A percentile compares a stretch with the other conserved stretches of the same genome.
Evolutionary conservation across 2,329 filamentous ascomycete genomes (phyloP).

Genomic region (Penicillium sp.): DNA sequence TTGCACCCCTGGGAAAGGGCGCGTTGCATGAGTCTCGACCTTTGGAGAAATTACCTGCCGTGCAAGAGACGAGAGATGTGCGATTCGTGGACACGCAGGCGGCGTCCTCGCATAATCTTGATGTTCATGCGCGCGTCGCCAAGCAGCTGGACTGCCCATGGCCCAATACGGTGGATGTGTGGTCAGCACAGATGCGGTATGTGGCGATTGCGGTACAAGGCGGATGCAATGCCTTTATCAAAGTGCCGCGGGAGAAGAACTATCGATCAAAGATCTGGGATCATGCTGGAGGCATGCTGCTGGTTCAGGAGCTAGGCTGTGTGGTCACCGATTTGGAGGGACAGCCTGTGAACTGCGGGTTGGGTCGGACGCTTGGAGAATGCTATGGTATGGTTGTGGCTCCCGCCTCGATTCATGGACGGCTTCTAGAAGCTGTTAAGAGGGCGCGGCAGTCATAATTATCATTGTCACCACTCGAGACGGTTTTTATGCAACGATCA

Average conservation of each 20-base stretch:
- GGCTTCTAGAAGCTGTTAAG: constrained; percentile 27
- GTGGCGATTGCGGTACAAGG: constrained; percentile 46
- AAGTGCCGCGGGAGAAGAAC: constrained; percentile 40
- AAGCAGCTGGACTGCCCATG: constrained; percentile 38
- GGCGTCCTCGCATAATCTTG: constrained; percentile 34
- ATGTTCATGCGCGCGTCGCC: constrained; percentile 36
- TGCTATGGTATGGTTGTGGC: constrained; percentile 41
- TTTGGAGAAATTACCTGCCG: constrained; percentile 24
- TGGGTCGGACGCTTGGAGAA: constrained; percentile 35
- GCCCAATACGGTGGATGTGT: constrained; percentile 46
- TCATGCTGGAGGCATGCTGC: constrained; percentile 49
- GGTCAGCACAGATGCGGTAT: constrained; percentile 51
- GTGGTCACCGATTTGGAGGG: constrained; percentile 48
- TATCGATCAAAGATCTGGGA: constrained; percentile 51
- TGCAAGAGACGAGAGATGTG: constrained; percentile 28
- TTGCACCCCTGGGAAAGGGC: constrained; percentile 34
- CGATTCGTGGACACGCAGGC: constrained; percentile 44
- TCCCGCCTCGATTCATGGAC: constrained; percentile 31
- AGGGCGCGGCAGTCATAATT: constrained; percentile 12
- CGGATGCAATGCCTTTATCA: constrained; percentile 45
- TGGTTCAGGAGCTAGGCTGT: constrained; percentile 48
- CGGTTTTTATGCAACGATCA: no score
- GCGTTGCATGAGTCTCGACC: constrained; percentile 29
- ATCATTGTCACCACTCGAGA: no score
- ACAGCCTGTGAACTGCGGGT: constrained; percentile 43